Evolutionary conservation across 1,284 basidiomycete genomes (phyloP).

Genomic region (Wallemia mellicola): DNA sequence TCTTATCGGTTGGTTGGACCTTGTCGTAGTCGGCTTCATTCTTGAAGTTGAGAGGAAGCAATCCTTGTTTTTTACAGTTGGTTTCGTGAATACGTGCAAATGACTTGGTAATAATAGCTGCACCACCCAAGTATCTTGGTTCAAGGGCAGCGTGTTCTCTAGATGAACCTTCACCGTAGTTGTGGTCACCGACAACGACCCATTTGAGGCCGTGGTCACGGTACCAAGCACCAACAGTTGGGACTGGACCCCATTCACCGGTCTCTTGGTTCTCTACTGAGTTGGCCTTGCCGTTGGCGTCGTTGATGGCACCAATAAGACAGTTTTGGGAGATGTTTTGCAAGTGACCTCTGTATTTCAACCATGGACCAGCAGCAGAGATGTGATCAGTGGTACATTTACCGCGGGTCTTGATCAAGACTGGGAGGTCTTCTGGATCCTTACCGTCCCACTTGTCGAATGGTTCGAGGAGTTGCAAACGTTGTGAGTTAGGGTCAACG

Average conservation of each 20-base stretch:
- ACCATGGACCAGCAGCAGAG: conserved; percentile 89
- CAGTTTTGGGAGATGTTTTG: conserved; percentile 98
- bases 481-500: conserved; percentile 64
- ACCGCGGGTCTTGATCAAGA: conserved; percentile 94
- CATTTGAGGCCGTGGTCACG: conserved; percentile 70
- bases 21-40: conserved; percentile 75
- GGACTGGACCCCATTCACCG: conserved; percentile 60
- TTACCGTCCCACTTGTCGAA: conserved; percentile 84
- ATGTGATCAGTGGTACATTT: conserved; percentile 70
- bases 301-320: conserved; percentile 85
- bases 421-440: conserved; percentile 59
- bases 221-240: conserved; percentile 57
- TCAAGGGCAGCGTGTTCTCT: conserved; percentile 94
- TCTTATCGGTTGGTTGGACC: conserved; percentile 46
- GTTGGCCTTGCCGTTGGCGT: conserved; percentile 85
- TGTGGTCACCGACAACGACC: conserved; percentile 52
- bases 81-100: conserved; percentile 97
- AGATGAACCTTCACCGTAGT: conserved; percentile 95
- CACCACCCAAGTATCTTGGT: conserved; percentile 82
- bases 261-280: conserved; percentile 72
- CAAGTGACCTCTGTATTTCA: conserved; percentile 96
- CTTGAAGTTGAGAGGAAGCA: conserved; percentile 69
- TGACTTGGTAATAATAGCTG: conserved; percentile 76
- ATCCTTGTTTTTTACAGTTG: conserved; percentile 92
- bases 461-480: conserved; percentile 74